Conservation (phyloP, 2,329 filamentous ascomycete species). For the Apiospora saccharicola region DNA sequence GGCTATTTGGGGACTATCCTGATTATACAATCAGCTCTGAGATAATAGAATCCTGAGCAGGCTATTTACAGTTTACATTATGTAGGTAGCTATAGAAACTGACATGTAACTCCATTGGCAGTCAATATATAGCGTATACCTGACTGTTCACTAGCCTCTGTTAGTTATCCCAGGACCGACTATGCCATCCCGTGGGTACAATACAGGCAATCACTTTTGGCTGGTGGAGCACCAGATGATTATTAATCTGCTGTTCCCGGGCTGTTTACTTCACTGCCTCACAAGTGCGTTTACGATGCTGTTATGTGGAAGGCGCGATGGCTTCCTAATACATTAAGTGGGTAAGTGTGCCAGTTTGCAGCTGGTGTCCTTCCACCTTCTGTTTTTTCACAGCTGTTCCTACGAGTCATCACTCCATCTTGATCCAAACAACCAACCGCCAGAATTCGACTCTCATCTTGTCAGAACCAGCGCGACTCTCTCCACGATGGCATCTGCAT, state of each 20-base stretch:
- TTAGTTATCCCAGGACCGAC: no score
- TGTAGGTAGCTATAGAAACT: no score
- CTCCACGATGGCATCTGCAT: no score
- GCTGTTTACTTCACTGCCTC: not conserved
- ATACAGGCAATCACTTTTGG: no score
- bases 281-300: not conserved
- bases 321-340: not conserved
- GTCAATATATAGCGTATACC: no score
- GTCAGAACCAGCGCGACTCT: not conserved
- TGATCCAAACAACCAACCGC: no score
- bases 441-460: not conserved
- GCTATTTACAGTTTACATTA: no score
- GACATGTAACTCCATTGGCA: no score
- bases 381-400: not conserved
- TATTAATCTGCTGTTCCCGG: not conserved
- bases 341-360: not conserved
- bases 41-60: no score
- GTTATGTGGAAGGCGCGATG: not conserved
- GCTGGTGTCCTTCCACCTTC: not conserved
- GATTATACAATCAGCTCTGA: not conserved
- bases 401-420: not conserved
- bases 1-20: not conserved
- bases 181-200: no score
- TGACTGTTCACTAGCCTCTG: no score
- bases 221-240: not conserved